Conservation (phyloP, 441 rosid species). For the Brassica hybrid region DNA sequence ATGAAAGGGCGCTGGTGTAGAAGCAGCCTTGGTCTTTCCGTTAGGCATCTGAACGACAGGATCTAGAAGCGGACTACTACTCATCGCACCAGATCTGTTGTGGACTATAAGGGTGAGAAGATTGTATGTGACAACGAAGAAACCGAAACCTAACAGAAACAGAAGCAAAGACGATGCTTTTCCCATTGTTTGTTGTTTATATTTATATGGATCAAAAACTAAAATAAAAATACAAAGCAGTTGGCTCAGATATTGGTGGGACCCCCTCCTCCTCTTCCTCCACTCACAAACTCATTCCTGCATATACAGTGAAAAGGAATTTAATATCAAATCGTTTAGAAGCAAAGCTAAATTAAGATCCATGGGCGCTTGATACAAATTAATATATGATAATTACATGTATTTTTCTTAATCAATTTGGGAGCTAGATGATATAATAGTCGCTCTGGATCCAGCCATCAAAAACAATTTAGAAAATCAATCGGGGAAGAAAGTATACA, state of each 20-base stretch:
- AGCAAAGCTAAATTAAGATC: conserved; percentile 21
- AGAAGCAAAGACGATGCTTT: conserved; percentile 58
- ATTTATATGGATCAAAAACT: conserved; percentile 20
- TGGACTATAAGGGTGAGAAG: conserved; percentile 58
- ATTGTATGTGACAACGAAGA: conserved; percentile 72
- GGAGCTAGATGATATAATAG: not conserved
- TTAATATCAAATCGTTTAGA: not conserved
- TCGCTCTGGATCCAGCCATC: not conserved
- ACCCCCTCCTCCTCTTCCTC: not conserved
- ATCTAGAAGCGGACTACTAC: conserved; percentile 50
- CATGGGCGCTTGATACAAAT: not conserved
- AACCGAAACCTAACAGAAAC: conserved; percentile 62
- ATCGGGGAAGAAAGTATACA: not conserved
- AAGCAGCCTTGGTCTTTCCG: conserved; percentile 44
- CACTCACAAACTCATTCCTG: conserved; percentile 28
- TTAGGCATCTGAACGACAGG: conserved; percentile 72
- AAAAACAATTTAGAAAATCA: not conserved
- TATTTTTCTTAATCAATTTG: not conserved
- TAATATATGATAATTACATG: not conserved
- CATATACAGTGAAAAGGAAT: not conserved
- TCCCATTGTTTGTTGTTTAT: conserved; percentile 45
- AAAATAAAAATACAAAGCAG: not conserved
- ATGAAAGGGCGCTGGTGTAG: conserved; percentile 53
- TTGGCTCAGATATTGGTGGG: not conserved
- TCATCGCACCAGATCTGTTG: conserved; percentile 53